phyloP scores from a whole-genome alignment of 108 stramenopile genomes.

The Craspedostauros australis region DNA sequence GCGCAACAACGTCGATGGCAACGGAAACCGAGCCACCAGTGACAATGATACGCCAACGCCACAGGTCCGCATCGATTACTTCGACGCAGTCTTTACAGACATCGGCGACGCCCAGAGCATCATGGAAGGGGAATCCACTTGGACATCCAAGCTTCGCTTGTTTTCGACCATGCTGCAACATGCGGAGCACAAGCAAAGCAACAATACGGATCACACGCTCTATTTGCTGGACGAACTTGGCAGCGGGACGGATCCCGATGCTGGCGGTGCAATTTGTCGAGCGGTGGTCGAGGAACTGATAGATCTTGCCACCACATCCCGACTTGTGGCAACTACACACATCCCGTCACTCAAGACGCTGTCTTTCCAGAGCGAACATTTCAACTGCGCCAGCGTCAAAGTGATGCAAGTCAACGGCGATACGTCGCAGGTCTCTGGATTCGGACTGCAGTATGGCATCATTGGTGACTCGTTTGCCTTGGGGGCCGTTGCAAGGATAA shows the following conservation, averaged over 20 bases:
- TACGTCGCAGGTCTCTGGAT: conserved; percentile 30
- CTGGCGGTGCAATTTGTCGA: conserved; percentile 67
- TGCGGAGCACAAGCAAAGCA: background rate
- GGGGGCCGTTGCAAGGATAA: conserved; percentile 51
- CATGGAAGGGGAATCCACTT: conserved; percentile 57
- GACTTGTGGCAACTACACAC: conserved; percentile 74
- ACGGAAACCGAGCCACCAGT: background rate
- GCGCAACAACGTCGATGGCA: too few species aligned
- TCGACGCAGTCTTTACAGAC: conserved; percentile 47
- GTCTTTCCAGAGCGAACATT: conserved; percentile 39
- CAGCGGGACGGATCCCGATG: conserved; percentile 68
- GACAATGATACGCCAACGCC: background rate
- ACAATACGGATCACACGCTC: conserved; percentile 14
- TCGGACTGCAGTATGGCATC: conserved; percentile 58
- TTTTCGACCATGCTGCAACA: conserved; percentile 44
- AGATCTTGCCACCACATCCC: conserved; percentile 11
- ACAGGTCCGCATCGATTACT: conserved; percentile 47
- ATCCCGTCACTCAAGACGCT: conserved; percentile 67
- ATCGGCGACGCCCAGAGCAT: conserved; percentile 75
- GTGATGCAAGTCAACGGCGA: conserved; percentile 20
- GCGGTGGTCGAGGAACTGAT: conserved; percentile 67
- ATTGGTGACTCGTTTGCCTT: conserved; percentile 75
- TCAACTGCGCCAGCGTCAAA: conserved; percentile 67
- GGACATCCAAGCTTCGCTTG: conserved; percentile 55
- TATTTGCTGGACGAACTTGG: conserved; percentile 75